Evolutionary conservation across 1,139 yeast genomes (phyloP).

Genomic region (Sugiyamaella castrensis): DNA sequence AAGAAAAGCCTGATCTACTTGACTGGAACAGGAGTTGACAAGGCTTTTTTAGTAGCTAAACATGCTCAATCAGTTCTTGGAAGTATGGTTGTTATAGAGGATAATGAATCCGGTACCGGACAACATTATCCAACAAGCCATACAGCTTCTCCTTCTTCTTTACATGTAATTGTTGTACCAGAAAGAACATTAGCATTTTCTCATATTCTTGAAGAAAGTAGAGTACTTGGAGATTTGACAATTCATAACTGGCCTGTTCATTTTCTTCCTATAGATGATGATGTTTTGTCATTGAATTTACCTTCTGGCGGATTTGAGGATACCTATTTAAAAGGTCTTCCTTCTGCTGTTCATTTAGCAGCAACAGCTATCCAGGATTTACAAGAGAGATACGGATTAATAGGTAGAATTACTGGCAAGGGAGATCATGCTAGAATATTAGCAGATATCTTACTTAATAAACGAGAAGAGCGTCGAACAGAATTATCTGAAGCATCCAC

Average conservation of each 20-base stretch:
- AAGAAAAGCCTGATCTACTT: conserved; percentile 25
- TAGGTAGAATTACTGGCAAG: conserved; percentile 47
- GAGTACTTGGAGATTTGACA: conserved; percentile 40
- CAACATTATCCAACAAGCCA: too few species aligned
- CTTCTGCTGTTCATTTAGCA: conserved; percentile 40
- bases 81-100: not conserved
- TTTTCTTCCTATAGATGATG: conserved; percentile 35
- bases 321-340: conserved; percentile 37
- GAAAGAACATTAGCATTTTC: conserved; percentile 35
- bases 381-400: conserved; percentile 38
- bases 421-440: conserved; percentile 47
- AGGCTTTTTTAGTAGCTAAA: conserved; percentile 27
- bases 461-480: conserved; percentile 28
- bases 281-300: conserved; percentile 36
- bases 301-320: conserved; percentile 36
- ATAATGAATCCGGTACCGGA: not conserved
- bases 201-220: conserved; percentile 35
- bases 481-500: conserved; percentile 23
- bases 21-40: conserved; percentile 23
- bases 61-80: conserved; percentile 29
- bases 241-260: conserved; percentile 37
- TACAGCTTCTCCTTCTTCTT: conserved; percentile 13
- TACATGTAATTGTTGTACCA: conserved; percentile 35
- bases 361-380: conserved; percentile 43
- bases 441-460: conserved; percentile 36